Evolutionary conservation across 257 asterid genomes (phyloP), one percentile per base, ranked within the genome.

Genomic region (Solanum virginianum): DNA sequence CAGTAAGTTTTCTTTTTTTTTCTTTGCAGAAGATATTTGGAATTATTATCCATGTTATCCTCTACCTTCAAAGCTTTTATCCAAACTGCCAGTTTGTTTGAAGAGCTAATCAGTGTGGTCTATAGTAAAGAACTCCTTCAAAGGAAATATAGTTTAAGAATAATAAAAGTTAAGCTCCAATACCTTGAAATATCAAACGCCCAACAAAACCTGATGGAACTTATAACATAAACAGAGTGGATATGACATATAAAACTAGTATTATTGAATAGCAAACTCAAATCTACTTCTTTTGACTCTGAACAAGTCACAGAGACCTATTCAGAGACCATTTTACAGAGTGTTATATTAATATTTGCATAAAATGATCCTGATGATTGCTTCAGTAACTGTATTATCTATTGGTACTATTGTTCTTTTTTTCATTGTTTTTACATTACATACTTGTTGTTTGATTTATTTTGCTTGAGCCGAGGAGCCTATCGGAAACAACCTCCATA

Each of bases 31-130:
- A 13, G 36, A 60, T 69, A 8, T 83, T 3, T 60, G 54, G 7
- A 12, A 24, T 81, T 24, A 32, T 74, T n/a, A 8, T 15, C 9
- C 5, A 16, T 49, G 43, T 66, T 32, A 17, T 84, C 13, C 20
- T 32, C n/a, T 91, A 96, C 99, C 99, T 91, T 96, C 98, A 83
- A 96, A 96, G 89, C 98, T 95, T 89, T 96, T 96, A 41, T 96
- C 97, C 65, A 96, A 89, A 87, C 99, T 96, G 69, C 99, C 99
- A 84, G 99, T 96, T 90, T 94, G 91, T 83, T 96, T 96, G 94
- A 92, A 96, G 87, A 95, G 93, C 94, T 96, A 98, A 92, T 96
- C 99, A 96, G 91, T 96, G 99, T 80, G 99, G 99, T 90, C 99
- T 95, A 90, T 98, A 96, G 81, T 96, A 96, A 6, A 95, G 95